Conservation (phyloP, 2,329 filamentous ascomycete genomes). For the Apiospora rasikravindrae region DNA sequence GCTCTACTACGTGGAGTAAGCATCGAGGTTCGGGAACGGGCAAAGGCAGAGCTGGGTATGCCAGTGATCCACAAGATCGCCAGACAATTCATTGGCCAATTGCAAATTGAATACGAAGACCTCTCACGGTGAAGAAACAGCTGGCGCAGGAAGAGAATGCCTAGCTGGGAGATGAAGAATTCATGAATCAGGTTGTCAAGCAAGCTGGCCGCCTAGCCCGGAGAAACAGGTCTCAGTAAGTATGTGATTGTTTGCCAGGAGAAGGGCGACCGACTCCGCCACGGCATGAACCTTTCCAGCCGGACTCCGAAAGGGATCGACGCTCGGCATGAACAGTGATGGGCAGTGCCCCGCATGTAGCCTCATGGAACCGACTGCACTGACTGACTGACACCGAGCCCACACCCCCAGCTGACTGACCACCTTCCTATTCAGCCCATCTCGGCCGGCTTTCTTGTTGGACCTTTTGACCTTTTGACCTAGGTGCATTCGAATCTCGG, state of each 20-base stretch:
- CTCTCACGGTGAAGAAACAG: no score
- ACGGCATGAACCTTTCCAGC: background rate
- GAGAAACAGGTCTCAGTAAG: background rate
- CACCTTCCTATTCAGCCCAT: constrained; percentile 9
- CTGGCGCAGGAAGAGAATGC: background rate
- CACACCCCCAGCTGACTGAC: background rate
- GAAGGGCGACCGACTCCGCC: background rate
- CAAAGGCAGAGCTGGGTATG: no score
- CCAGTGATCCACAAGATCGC: no score
- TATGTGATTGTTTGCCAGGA: background rate
- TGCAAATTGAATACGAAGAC: background rate
- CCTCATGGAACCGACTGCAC: background rate
- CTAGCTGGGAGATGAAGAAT: background rate
- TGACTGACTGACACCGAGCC: background rate
- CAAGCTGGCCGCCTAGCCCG: background rate
- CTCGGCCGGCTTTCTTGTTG: background rate
- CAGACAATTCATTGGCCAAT: no score
- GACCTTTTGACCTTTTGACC: background rate
- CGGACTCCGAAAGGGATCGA: constrained; percentile 8
- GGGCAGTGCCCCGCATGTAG: background rate
- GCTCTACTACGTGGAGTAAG: no score
- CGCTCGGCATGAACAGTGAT: background rate
- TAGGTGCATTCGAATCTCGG: background rate
- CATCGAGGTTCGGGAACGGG: no score
- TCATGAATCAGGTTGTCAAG: background rate